Evolutionary conservation across 2,329 filamentous ascomycete genomes (phyloP).

Genomic region (Colletotrichum kahawae): DNA sequence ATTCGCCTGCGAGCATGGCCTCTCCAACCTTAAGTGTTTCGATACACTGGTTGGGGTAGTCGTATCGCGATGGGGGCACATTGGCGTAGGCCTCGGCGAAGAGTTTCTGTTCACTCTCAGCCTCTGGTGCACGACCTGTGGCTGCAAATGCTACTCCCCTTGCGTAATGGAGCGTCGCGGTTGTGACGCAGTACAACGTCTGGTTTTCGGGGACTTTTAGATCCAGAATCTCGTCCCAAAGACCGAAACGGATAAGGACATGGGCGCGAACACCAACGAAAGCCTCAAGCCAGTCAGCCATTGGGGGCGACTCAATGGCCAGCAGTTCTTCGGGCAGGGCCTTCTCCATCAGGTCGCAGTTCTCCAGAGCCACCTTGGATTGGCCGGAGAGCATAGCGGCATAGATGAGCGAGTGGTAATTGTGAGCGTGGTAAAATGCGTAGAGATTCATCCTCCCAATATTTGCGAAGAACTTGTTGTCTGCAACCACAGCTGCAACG

Average conservation of each 20-base stretch:
- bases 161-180: slow-evolving; percentile 70
- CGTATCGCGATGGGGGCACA: slow-evolving; percentile 63
- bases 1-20: slow-evolving; percentile 74
- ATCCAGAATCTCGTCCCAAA: slow-evolving; percentile 68
- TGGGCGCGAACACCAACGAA: slow-evolving; percentile 72
- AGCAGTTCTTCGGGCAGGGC: slow-evolving; percentile 69
- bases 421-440: no score
- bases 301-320: slow-evolving; percentile 67
- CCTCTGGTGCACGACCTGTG: slow-evolving; percentile 56
- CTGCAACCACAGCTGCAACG: no score
- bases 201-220: slow-evolving; percentile 60
- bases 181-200: slow-evolving; percentile 70
- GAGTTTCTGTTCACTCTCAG: slow-evolving; percentile 50
- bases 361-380: no score
- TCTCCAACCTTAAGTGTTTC: slow-evolving; percentile 67
- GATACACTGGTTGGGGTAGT: slow-evolving; percentile 70
- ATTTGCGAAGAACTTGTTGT: no score
- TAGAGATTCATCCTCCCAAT: no score
- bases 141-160: slow-evolving; percentile 71
- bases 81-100: slow-evolving; percentile 56
- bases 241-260: slow-evolving; percentile 73
- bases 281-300: slow-evolving; percentile 80
- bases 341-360: slow-evolving; percentile 63
- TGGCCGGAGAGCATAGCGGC: no score
- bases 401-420: no score